These are phyloP conservation scores for Tagetes patula DNA, from an alignment of 129 eudicot species.

Conservation along the genomic window DNA sequence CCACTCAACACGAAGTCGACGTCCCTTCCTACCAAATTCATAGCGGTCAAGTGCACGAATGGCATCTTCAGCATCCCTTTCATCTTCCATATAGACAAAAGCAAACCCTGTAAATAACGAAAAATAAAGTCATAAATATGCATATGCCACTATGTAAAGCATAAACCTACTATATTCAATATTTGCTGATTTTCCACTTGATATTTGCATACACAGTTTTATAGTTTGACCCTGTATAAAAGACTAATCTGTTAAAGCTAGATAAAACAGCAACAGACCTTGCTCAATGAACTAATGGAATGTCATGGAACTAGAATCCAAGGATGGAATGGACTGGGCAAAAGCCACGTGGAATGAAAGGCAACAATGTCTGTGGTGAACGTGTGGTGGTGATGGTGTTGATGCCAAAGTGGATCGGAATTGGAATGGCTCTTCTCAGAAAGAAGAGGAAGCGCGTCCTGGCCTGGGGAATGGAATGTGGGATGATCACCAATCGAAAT, in stretches of 20 bases:
- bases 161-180: slow-evolving; percentile 18
- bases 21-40: slow-evolving; percentile 94
- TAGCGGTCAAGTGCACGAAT: slow-evolving; percentile 77
- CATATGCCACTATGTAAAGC: neutral
- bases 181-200: slow-evolving; percentile 24
- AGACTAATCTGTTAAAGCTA: slow-evolving; percentile 46
- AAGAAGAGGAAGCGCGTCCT: slow-evolving; percentile 54
- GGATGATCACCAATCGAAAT: slow-evolving; percentile 55
- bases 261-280: slow-evolving; percentile 86
- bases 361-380: slow-evolving; percentile 64
- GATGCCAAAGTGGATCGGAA: slow-evolving; percentile 56
- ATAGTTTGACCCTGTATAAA: slow-evolving; percentile 34
- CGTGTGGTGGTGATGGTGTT: slow-evolving; percentile 52
- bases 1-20: slow-evolving; percentile 98
- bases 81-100: slow-evolving; percentile 92
- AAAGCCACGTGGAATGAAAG: slow-evolving; percentile 61
- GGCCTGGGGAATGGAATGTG: slow-evolving; percentile 56
- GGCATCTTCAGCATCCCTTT: slow-evolving; percentile 96
- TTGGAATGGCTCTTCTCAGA: slow-evolving; percentile 67
- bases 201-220: slow-evolving; percentile 21
- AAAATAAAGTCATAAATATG: neutral
- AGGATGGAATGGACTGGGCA: slow-evolving; percentile 57
- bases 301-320: slow-evolving; percentile 76
- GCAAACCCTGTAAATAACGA: slow-evolving; percentile 61
- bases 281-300: slow-evolving; percentile 57